Conservation (phyloP, 2,329 filamentous ascomycete genomes). For the Aspergillus costaricaensis region DNA sequence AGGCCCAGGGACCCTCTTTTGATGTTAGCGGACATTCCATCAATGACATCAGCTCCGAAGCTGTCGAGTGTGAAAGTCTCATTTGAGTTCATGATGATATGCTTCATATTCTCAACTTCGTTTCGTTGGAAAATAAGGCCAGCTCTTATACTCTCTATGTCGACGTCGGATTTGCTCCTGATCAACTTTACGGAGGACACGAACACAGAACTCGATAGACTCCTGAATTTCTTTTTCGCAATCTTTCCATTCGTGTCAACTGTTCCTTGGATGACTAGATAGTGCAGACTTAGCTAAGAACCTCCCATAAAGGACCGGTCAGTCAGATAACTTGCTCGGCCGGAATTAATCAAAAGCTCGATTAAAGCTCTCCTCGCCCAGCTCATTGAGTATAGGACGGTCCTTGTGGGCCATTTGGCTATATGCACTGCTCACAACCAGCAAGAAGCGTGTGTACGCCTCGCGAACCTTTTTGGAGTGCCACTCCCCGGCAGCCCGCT, state of each 20-base stretch:
- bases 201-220: neutral
- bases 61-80: neutral
- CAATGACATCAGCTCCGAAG: neutral
- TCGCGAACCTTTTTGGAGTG: constrained; percentile 50
- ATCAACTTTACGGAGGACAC: neutral
- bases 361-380: constrained; percentile 37
- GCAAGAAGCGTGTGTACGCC: constrained; percentile 52
- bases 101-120: neutral
- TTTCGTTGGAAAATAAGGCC: neutral
- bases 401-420: constrained; percentile 47
- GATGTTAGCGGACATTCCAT: neutral
- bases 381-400: constrained; percentile 45
- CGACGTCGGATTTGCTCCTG: no score
- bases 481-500: constrained; percentile 42
- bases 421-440: constrained; percentile 43
- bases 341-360: constrained; percentile 2
- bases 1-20: no score
- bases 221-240: neutral
- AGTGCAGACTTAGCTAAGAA: neutral
- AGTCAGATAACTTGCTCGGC: neutral
- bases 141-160: neutral
- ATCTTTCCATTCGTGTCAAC: neutral
- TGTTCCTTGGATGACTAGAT: neutral
- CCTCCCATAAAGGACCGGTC: no score
- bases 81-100: no score